Base-by-base conservation (phyloP, 1,284 basidiomycete genomes). In the Erythrobasidium hasegawianum region DNA sequence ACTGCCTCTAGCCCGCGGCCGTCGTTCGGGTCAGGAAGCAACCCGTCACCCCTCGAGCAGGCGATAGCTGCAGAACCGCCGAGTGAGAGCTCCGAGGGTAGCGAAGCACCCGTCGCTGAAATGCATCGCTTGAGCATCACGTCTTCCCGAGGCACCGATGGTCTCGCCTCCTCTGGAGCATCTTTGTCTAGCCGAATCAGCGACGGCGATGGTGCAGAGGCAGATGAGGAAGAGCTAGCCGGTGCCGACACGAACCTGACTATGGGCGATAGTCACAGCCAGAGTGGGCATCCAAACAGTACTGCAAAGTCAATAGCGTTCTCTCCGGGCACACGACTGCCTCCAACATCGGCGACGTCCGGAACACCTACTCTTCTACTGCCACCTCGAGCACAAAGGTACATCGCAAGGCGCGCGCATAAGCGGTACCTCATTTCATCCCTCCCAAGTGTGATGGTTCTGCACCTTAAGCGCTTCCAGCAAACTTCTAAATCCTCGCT, bases 391-490 rank as follows among this genome's bases (percentile, higher is more conserved):
- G 68, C 56, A 54, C 67, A 26, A 69, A 75, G 76, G 10, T 77
- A 86, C 64, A 81, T 95, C 57, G 82, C 88, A 75, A 85, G 89
- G 1, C 82, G 88, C 7, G 91, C 91, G 14, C 91, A 90, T 79
- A 97, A 97, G 78, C 87, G 93, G 8, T 97, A 95, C 77, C 85
- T 97, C 68, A 89, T 97, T 73, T 84, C 87, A 3, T 84, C 83
- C 0, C 59, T 75, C 16, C 93, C 93, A 0, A 90, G 90, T 0
- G 84, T 96, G 29, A 83, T 97, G 66, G 89, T 95, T 59, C 84
- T 97, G 68, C 93, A 97, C 72, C 82, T 96, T 57, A 97, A 96
- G 80, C 84, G 93, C 38, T 97, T 97, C 80, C 90, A 94, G 77
- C 89, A 92, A 76, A 79, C 80, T 9, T 67, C 72, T n/a, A 74